Percentiles rank a stretch among this genome's conserved stretches.
phyloP scores from a whole-genome alignment of 2,329 filamentous ascomycete species.

The Aureobasidium sp. region DNA sequence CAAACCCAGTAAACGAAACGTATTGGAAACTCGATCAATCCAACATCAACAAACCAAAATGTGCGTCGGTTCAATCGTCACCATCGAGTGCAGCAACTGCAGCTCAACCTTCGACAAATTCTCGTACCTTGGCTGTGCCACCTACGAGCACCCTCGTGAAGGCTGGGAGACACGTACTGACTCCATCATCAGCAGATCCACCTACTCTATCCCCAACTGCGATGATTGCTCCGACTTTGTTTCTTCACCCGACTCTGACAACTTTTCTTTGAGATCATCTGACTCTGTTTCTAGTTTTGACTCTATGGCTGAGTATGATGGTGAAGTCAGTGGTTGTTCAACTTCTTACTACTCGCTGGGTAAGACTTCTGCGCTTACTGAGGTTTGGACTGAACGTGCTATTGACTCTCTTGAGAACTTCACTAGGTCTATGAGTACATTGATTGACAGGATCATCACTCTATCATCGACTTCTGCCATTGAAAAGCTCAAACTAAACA shows the following conservation, averaged over 20 bases:
- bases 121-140: neutral
- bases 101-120: neutral
- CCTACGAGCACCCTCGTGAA: neutral
- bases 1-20: neutral
- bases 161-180: neutral
- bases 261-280: too few relatives aligned
- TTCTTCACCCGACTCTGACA: neutral
- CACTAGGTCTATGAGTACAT: neutral
- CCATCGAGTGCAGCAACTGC: neutral
- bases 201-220: neutral
- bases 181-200: neutral
- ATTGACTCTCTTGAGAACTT: neutral
- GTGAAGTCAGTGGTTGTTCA: neutral
- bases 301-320: neutral
- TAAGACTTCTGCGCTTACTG: neutral
- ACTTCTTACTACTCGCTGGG: neutral
- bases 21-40: too few relatives aligned
- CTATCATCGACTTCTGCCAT: neutral
- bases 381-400: neutral
- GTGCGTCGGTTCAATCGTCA: neutral
- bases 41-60: neutral
- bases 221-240: neutral
- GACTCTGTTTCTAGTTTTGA: neutral
- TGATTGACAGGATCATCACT: neutral
- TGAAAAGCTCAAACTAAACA: neutral